Evolutionary conservation across 805 yeast genomes (phyloP), one percentile per base, ranked within the genome.

Genomic region (Candida corydali): DNA sequence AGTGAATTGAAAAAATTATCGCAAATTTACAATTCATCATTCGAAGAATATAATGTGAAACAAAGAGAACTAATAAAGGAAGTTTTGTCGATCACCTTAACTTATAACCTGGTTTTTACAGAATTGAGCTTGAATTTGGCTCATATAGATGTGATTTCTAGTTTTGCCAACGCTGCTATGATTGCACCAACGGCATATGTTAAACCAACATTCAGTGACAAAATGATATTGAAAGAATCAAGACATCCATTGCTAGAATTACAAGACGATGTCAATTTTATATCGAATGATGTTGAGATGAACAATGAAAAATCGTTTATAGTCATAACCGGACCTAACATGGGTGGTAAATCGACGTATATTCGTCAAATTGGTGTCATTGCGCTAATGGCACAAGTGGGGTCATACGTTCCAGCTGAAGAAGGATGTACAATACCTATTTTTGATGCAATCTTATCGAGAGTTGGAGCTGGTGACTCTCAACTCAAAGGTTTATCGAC

Each of bases 381-480:
- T 38, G 81, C 93, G 2, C 63, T 89, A 32, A 73, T 89, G 85
- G 85, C 86, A 18, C 97, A 89, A 56, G 76, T 87, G 15, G 97
- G 97, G 1, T 82, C 93, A 41, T 89, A 82, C 53, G 78, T 89
- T 17, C 98, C 98, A 2, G 64, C 65, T 9, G 69, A 67, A 26
- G 79, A 70, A 23, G 41, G 42, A 3, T 89, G 96, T 0, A 89
- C 86, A 50, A 57, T 93, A 17, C 79, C 87, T 9, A 69, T 93
- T 2, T 87, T 91, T 43, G 98, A 93, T 61, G 87, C 96, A 2
- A 82, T 93, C 4, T 71, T 93, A 41, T 94, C 98, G 10, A 78
- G 98, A 54, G 96, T 93, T n/a, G 98, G 98, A 8, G 98, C 98
- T 2, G 95, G 97, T 9, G 98, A 93, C 57, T 91, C 97, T 0